These are phyloP conservation scores for Hericium rajendrae DNA, from an alignment of 768 basidiomycete genomes.

Conservation along the genomic window DNA sequence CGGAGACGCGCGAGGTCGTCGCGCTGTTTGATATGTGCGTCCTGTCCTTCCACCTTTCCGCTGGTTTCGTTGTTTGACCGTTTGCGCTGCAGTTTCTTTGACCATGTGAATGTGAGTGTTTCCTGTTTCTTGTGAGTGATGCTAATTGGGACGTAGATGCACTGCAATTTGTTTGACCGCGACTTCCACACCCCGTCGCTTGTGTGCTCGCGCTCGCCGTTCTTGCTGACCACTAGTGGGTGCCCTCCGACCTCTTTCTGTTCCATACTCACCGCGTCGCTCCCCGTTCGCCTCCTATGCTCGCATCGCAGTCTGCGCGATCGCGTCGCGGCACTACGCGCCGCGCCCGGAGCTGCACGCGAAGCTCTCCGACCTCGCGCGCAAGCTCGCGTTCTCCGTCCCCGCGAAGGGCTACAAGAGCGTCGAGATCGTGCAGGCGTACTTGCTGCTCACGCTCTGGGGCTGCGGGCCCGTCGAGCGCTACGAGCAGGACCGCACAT, in stretches of 20 bases:
- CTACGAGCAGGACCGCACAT: conserved; percentile 94
- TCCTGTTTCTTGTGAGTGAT: background rate
- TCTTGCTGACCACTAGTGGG: conserved; percentile 86
- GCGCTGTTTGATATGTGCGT: conserved; percentile 83
- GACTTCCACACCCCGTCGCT: conserved; percentile 91
- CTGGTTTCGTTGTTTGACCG: background rate
- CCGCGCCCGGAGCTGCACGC: conserved; percentile 74
- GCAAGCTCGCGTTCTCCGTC: conserved; percentile 81
- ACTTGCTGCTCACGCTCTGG: conserved; percentile 81
- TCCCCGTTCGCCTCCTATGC: background rate
- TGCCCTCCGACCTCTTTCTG: conserved; percentile 8
- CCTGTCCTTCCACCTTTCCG: conserved; percentile 14
- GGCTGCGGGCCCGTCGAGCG: conserved; percentile 92
- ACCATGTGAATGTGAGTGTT: conserved; percentile 55
- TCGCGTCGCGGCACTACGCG: conserved; percentile 84
- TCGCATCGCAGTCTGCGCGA: conserved; percentile 70
- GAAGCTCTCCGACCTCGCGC: conserved; percentile 70
- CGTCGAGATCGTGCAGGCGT: conserved; percentile 94
- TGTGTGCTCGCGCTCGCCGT: conserved; percentile 90
- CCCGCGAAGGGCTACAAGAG: conserved; percentile 84
- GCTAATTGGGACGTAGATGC: conserved; percentile 37
- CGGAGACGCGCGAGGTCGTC: conserved; percentile 81
- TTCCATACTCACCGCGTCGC: background rate
- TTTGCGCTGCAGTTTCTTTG: conserved; percentile 48
- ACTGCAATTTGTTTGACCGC: conserved; percentile 72